Evolutionary conservation across 176 grass and related monocot genomes (phyloP).

Genomic region (Zoysia japonica): DNA sequence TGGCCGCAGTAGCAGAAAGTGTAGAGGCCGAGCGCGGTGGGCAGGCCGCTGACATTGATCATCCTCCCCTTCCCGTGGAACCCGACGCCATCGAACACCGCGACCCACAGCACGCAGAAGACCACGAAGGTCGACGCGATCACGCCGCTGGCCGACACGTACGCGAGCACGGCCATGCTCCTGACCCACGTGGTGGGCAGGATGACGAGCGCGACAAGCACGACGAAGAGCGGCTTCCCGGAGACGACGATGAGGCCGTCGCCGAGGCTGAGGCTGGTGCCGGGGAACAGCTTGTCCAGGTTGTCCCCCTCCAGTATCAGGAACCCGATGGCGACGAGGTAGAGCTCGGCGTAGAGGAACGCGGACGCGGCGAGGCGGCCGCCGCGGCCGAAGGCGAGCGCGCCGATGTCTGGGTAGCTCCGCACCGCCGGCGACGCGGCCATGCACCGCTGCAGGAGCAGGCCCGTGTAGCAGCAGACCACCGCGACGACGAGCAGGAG

Average conservation of each 20-base stretch:
- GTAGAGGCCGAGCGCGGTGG: slow-evolving; percentile 65
- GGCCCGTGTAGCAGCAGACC: slow-evolving; percentile 77
- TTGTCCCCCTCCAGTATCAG: slow-evolving; percentile 86
- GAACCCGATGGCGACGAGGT: slow-evolving; percentile 78
- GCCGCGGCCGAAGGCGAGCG: slow-evolving; percentile 52
- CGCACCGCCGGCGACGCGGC: slow-evolving; percentile 26
- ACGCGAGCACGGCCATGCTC: slow-evolving; percentile 63
- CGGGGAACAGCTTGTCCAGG: slow-evolving; percentile 75
- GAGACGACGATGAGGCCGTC: not conserved
- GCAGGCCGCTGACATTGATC: slow-evolving; percentile 61
- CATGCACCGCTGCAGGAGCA: slow-evolving; percentile 86
- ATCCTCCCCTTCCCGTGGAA: slow-evolving; percentile 50
- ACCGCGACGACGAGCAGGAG: slow-evolving; percentile 53
- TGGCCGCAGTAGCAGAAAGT: slow-evolving; percentile 87
- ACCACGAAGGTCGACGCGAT: slow-evolving; percentile 68
- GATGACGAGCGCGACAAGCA: slow-evolving; percentile 58
- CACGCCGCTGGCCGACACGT: slow-evolving; percentile 76
- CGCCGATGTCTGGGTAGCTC: slow-evolving; percentile 72
- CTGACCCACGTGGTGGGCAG: slow-evolving; percentile 80
- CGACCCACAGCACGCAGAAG: slow-evolving; percentile 65
- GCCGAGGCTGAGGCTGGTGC: slow-evolving; percentile 42
- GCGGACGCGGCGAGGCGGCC: slow-evolving; percentile 63
- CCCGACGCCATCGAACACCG: slow-evolving; percentile 57
- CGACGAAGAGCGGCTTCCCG: slow-evolving; percentile 70
- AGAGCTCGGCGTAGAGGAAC: slow-evolving; percentile 85